Evolutionary conservation across 352 stramenopile genomes (phyloP).

Genomic region (Phytophthora ohioensis): DNA sequence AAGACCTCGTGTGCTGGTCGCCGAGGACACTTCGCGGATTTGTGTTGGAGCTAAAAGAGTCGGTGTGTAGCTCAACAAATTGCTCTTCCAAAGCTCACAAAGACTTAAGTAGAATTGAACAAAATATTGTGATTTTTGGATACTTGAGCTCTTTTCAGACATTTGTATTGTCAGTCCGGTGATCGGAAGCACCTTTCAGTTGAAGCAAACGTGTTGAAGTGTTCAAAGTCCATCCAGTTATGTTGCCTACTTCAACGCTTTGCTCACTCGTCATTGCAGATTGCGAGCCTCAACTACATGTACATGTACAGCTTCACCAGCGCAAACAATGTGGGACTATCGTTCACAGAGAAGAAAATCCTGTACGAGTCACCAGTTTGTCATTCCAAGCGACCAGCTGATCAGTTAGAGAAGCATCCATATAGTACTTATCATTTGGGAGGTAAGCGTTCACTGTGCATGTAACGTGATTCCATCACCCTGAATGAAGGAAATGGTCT

Average conservation of each 20-base stretch:
- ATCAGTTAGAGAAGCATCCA: background rate
- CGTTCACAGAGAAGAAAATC: background rate
- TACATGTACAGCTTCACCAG: constrained; percentile 2
- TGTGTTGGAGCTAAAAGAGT: constrained; percentile 3
- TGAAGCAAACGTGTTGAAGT: constrained; percentile 34
- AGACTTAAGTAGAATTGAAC: constrained; percentile 4
- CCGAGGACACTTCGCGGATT: background rate
- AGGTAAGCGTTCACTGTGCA: too few species aligned
- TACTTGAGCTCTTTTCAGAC: background rate
- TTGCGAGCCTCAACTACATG: background rate
- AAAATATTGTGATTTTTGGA: constrained; percentile 6
- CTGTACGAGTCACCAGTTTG: too few species aligned
- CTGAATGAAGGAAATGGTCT: too few species aligned
- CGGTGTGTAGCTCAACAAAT: constrained; percentile 16
- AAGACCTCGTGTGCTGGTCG: constrained; percentile 10
- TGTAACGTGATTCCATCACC: too few species aligned
- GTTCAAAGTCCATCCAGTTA: constrained; percentile 26
- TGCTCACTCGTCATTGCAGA: constrained; percentile 14
- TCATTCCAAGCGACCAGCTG: background rate
- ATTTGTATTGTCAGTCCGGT: constrained; percentile 31
- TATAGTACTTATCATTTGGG: too few species aligned
- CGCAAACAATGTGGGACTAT: constrained; percentile 11
- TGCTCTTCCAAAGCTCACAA: constrained; percentile 5
- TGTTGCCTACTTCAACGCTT: constrained; percentile 23
- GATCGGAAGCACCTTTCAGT: constrained; percentile 31